A percentile compares a stretch with the other conserved stretches of the same genome.
Conservation (phyloP, 495 filamentous ascomycete genomes). For the Penicillium fimorum region DNA sequence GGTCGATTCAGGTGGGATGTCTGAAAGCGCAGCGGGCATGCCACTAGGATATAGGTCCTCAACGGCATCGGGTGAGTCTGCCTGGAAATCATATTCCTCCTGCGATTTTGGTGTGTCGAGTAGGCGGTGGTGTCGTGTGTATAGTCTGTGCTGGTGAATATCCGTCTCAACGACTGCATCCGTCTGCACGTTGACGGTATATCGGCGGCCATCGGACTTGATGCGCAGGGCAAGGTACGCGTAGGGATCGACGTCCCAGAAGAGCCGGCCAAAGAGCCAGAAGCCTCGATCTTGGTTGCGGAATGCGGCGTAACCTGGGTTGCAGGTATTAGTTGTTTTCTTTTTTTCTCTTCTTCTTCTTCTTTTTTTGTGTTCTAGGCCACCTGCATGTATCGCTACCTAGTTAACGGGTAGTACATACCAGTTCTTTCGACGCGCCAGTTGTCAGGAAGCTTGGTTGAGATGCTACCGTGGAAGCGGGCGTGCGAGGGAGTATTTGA, state of each 20-base stretch:
- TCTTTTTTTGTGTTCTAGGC: background rate
- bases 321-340: background rate
- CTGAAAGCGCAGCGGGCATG: conserved; percentile 38
- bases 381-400: background rate
- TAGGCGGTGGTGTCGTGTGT: conserved; percentile 60
- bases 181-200: conserved; percentile 94
- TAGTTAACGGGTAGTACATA: conserved; percentile 43
- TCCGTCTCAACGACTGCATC: conserved; percentile 90
- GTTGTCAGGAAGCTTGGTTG: conserved; percentile 66
- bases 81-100: conserved; percentile 7
- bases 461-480: conserved; percentile 85
- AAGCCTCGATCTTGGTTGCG: conserved; percentile 59
- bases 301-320: conserved; percentile 85
- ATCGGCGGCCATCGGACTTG: conserved; percentile 85
- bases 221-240: conserved; percentile 84
- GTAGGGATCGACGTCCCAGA: conserved; percentile 90
- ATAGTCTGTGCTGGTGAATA: conserved; percentile 91
- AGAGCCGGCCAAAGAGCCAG: conserved; percentile 73
- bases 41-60: conserved; percentile 29
- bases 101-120: conserved; percentile 1
- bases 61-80: conserved; percentile 24
- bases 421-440: conserved; percentile 58
- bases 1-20: conserved; percentile 41
- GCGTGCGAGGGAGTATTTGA: conserved; percentile 55
- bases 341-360: background rate